Conservation (phyloP, 1,284 basidiomycete genomes). For the Peniophora sp. region DNA sequence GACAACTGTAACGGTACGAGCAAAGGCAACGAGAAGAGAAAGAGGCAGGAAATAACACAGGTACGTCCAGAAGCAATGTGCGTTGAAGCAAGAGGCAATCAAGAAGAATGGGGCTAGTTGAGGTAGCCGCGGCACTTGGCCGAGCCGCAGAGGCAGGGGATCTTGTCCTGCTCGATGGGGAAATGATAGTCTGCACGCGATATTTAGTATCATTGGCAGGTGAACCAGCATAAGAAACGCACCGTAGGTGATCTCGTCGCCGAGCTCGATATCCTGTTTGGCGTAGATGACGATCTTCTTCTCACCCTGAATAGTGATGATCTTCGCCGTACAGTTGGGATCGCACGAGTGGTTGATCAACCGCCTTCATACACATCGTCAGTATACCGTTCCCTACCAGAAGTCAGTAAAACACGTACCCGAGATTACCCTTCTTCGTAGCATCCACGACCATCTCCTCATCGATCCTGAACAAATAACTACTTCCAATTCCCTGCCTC, state of each 20-base stretch:
- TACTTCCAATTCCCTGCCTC: slow-evolving; percentile 90
- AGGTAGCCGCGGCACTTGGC: slow-evolving; percentile 84
- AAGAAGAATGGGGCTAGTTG: slow-evolving; percentile 43
- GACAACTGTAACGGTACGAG: too few relatives aligned
- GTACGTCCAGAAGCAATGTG: too few relatives aligned
- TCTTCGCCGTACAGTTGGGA: slow-evolving; percentile 96
- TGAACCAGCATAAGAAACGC: slow-evolving; percentile 17
- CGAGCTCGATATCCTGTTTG: slow-evolving; percentile 87
- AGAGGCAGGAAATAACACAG: too few relatives aligned
- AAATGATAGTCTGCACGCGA: slow-evolving; percentile 76
- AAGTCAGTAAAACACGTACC: slow-evolving; percentile 44
- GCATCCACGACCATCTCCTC: slow-evolving; percentile 94
- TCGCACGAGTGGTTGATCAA: slow-evolving; percentile 97
- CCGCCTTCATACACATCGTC: slow-evolving; percentile 43
- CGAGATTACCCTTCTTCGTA: slow-evolving; percentile 97
- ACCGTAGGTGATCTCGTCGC: slow-evolving; percentile 94
- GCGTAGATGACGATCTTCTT: slow-evolving; percentile 99
- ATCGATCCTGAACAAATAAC: slow-evolving; percentile 90
- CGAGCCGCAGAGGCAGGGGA: slow-evolving; percentile 84
- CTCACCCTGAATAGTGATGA: slow-evolving; percentile 96
- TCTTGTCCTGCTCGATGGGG: slow-evolving; percentile 89
- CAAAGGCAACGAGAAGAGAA: too few relatives aligned
- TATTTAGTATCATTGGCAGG: background rate
- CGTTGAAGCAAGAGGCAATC: too few relatives aligned
- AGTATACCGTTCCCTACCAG: background rate